Conservation (phyloP, 805 yeast species). For the Nakazawaea ishiwadae region DNA sequence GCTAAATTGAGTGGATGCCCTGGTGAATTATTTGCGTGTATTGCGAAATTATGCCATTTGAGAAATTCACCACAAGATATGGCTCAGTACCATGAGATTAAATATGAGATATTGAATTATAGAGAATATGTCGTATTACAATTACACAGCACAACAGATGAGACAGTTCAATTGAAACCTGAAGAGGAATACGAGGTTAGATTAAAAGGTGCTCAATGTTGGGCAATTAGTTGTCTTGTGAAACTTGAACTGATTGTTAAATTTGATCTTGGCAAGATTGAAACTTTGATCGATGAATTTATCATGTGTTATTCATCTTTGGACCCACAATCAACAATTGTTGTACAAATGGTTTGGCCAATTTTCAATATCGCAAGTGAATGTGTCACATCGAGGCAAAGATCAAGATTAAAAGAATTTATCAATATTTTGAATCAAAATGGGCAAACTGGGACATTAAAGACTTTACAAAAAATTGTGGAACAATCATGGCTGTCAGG, state of each 20-base stretch:
- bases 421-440: constrained; percentile 40
- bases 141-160: constrained; percentile 13
- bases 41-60: constrained; percentile 39
- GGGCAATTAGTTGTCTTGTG: constrained; percentile 44
- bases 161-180: constrained; percentile 12
- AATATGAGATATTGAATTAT: constrained; percentile 33
- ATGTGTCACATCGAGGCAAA: constrained; percentile 30
- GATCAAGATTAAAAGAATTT: constrained; percentile 24
- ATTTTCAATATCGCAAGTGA: constrained; percentile 45
- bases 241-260: constrained; percentile 27
- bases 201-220: constrained; percentile 51
- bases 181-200: constrained; percentile 32
- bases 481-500: constrained; percentile 44
- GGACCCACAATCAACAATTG: constrained; percentile 40
- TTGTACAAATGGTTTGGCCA: constrained; percentile 65
- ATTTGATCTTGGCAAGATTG: constrained; percentile 26
- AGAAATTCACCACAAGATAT: no score
- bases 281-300: constrained; percentile 38
- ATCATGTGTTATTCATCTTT: constrained; percentile 40
- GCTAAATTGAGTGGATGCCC: constrained; percentile 58
- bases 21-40: constrained; percentile 46
- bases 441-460: constrained; percentile 51
- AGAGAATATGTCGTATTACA: constrained; percentile 39
- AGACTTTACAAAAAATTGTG: constrained; percentile 36
- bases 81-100: constrained; percentile 30